Conservation (phyloP, 176 grass and related monocot genomes). For the Oryza glumipatula region DNA sequence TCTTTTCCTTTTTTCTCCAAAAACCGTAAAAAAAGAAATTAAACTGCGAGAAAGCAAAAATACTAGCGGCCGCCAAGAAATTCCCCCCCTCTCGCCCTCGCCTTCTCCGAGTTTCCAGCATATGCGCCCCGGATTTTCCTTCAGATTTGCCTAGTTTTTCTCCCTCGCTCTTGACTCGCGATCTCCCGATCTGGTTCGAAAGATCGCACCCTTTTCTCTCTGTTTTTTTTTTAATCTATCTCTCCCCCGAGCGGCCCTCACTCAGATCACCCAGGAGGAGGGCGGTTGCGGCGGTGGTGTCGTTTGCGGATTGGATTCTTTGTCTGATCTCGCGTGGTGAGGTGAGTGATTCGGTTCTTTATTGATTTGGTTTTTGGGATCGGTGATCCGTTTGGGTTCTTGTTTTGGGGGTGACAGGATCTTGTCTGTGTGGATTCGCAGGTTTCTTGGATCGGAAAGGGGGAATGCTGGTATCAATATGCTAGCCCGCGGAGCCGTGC, state of each 20-base stretch:
- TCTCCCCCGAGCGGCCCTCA: too few species aligned
- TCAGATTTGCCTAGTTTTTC: conserved; percentile 3
- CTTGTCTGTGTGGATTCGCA: conserved; percentile 27
- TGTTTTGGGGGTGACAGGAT: conserved; percentile 10
- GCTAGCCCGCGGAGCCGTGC: conserved; percentile 60
- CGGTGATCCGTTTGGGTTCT: not conserved
- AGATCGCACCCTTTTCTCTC: not conserved
- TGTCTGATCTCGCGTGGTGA: not conserved
- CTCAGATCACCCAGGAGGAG: conserved; percentile 37
- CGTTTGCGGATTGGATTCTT: not conserved
- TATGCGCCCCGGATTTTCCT: not conserved
- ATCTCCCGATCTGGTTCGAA: conserved; percentile 20
- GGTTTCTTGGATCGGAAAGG: conserved; percentile 14
- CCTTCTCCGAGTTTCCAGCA: conserved; percentile 39
- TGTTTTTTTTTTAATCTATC: too few species aligned
- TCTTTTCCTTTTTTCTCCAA: not conserved
- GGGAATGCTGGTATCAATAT: conserved; percentile 72
- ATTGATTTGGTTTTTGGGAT: not conserved
- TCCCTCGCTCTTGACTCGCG: not conserved
- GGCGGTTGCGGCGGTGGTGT: not conserved
- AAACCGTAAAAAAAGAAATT: conserved; percentile 6
- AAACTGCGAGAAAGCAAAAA: not conserved
- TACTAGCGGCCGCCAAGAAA: conserved; percentile 30
- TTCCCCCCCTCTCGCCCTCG: not conserved
- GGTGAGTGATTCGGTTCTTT: not conserved